phyloP scores from a whole-genome alignment of 2,329 filamentous ascomycete species.

The Arthrobotrys sinensis region DNA sequence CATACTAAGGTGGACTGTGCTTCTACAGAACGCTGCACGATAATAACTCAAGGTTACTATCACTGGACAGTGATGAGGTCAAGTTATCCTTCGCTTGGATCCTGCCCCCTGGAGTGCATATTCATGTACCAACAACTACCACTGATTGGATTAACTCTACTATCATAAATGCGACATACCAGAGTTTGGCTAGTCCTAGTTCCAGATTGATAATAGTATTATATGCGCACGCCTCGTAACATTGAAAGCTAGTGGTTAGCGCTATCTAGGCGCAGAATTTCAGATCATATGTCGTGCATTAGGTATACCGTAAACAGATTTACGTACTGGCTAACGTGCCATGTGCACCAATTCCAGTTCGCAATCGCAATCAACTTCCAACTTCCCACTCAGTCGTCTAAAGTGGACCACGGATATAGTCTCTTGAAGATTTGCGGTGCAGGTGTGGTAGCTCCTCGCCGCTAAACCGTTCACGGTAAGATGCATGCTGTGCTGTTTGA shows the following conservation, averaged over 20 bases:
- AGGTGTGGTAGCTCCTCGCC: constrained; percentile 5
- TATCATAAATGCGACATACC: constrained; percentile 3
- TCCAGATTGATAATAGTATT: constrained; percentile 8
- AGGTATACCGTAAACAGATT: background rate
- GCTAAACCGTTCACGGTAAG: constrained; percentile 31
- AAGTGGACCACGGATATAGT: constrained; percentile 14
- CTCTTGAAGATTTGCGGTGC: constrained; percentile 12
- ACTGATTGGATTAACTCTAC: background rate
- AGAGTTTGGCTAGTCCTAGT: background rate
- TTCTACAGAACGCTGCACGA: background rate
- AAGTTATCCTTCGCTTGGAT: constrained; percentile 4
- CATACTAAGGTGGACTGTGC: background rate
- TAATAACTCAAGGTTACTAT: background rate
- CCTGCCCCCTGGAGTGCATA: background rate
- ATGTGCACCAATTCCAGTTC: background rate
- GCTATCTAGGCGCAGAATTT: constrained; percentile 4
- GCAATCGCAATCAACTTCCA: constrained; percentile 10
- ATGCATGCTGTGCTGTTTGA: constrained; percentile 42
- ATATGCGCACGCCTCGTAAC: constrained; percentile 4
- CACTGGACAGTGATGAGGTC: constrained; percentile 6
- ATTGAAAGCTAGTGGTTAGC: background rate
- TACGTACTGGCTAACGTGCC: background rate
- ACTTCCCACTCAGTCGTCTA: background rate
- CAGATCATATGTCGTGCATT: constrained; percentile 16
- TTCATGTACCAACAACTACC: constrained; percentile 2